Evolutionary conservation across 1,284 basidiomycete species (phyloP), one percentile per base, ranked within the genome.

Genomic region (Pseudozyma sp.): DNA sequence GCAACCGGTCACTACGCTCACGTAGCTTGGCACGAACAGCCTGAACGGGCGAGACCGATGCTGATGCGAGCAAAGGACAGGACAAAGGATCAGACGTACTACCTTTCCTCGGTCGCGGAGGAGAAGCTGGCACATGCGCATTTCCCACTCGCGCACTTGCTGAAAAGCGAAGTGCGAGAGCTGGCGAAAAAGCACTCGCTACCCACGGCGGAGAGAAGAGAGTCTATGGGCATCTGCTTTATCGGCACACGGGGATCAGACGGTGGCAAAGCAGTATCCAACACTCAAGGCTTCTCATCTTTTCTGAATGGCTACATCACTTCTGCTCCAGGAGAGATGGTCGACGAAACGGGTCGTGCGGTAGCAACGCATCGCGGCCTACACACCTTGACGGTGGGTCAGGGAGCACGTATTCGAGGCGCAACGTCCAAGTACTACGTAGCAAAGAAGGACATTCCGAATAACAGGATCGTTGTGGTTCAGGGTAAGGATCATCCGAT

Each of bases 141-240:
- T 2, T 96, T 98, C 68, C 82, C 82, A 1, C 68, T 84, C 8
- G 71, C 74, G 3, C 42, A 52, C 10, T 40, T 79, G 31, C 59
- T 63, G 43, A 84, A 84, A 84, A 68, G 86, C 0, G 86, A 91
- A 68, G 93, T 97, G 0, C 88, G 93, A n/a, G 87, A 88, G 61
- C 85, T 97, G n/a, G 96, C 96, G 0, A 85, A 85, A 5, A 84
- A 88, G 43, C 89, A 89, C 83, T 85, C 84, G 0, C 86, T 99
- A 10, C 90, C 91, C 2, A 97, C 92, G 0, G 93, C 94, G 1
- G 87, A 89, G 2, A 88, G 93, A 56, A 88, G 87, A 24, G 96
- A 99, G 83, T 94, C 92, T 84, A 96, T 97, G 91, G 96, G 96
- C 0, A 88, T 98, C n/a, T 98, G 96, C 82, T 98, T 98, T 76